These are phyloP conservation scores for Hyaloscypha variabilis DNA, from an alignment of 495 filamentous ascomycete genomes.

Conservation along the genomic window DNA sequence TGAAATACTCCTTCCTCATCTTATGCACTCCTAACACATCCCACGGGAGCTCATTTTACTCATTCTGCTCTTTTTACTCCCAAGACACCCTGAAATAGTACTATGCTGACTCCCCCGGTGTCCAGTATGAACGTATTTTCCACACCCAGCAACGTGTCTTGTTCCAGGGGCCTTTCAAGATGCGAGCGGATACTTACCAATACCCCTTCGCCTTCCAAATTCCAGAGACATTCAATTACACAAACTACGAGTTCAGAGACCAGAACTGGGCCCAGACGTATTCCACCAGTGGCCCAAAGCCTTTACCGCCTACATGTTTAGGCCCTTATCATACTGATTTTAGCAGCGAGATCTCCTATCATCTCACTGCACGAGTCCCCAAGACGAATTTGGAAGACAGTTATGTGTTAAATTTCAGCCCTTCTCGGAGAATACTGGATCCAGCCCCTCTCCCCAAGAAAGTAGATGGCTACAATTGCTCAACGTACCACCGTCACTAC, in stretches of 20 bases:
- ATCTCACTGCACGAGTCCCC: background rate
- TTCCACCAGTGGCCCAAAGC: background rate
- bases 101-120: no score
- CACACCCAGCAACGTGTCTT: background rate
- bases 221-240: slow-evolving; percentile 3
- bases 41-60: no score
- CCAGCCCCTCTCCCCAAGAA: background rate
- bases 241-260: background rate
- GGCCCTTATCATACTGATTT: background rate
- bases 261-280: background rate
- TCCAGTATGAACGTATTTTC: background rate
- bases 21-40: no score
- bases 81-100: no score
- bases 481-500: slow-evolving; percentile 1
- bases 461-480: background rate
- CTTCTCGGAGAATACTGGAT: background rate
- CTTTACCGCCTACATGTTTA: slow-evolving; percentile 7
- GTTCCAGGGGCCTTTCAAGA: slow-evolving; percentile 21
- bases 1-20: no score
- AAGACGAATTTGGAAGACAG: slow-evolving; percentile 15
- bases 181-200: slow-evolving; percentile 14
- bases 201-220: slow-evolving; percentile 18
- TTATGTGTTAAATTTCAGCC: slow-evolving; percentile 2
- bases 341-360: background rate
- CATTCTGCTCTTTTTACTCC: no score